A percentile compares a stretch with the other conserved stretches of the same genome.
Evolutionary conservation across 305 asterid species (phyloP).

Genomic region (Fraxinus xanthoxyloides): DNA sequence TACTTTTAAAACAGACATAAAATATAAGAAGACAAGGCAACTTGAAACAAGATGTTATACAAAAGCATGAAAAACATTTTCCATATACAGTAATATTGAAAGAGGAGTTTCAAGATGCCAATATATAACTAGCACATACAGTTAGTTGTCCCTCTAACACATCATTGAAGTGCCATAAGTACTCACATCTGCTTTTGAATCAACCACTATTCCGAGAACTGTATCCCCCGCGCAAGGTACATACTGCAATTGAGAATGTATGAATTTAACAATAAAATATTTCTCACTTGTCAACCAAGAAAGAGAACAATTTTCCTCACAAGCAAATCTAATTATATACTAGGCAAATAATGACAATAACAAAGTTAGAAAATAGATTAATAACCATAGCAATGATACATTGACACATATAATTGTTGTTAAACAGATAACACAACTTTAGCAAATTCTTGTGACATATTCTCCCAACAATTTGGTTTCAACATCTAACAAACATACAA

Average conservation of each 20-base stretch:
- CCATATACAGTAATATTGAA: background rate
- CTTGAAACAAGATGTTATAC: background rate
- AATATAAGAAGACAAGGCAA: background rate
- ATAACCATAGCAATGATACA: background rate
- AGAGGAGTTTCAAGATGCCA: conserved; percentile 3
- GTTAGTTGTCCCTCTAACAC: background rate
- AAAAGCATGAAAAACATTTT: background rate
- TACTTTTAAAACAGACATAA: background rate
- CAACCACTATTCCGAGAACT: conserved; percentile 86
- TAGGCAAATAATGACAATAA: background rate
- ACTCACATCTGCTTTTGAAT: conserved; percentile 84
- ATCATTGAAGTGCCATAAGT: conserved; percentile 21
- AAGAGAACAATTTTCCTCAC: background rate
- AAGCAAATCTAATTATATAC: background rate
- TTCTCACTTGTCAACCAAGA: conserved; percentile 16
- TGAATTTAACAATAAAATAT: conserved; percentile 10
- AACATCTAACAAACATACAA: background rate
- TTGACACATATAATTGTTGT: background rate
- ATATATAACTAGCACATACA: background rate
- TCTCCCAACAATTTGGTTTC: background rate
- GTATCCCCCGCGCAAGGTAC: conserved; percentile 79
- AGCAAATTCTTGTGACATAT: background rate
- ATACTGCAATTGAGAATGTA: conserved; percentile 49
- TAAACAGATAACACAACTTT: background rate
- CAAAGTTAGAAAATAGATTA: background rate